These are phyloP conservation scores for Mycena vitilis DNA, from an alignment of 768 basidiomycete genomes.

Conservation along the genomic window DNA sequence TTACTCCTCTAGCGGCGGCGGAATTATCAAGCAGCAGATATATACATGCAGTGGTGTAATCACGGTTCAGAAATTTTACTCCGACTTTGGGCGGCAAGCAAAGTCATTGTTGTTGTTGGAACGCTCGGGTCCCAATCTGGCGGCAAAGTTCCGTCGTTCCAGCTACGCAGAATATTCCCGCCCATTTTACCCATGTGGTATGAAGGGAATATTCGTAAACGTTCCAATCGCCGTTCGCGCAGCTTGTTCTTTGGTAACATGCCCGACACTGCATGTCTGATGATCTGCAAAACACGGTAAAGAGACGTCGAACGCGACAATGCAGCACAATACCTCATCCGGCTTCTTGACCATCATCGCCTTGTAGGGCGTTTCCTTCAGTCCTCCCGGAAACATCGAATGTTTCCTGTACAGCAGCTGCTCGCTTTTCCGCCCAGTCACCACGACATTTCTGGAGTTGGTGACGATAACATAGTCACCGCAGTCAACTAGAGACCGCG, in stretches of 20 bases:
- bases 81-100: constrained; percentile 33
- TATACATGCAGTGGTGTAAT: neutral
- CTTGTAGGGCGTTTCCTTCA: constrained; percentile 90
- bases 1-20: too few relatives aligned
- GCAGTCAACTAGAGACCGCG: constrained; percentile 77
- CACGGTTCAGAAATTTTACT: neutral
- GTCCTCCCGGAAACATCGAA: constrained; percentile 91
- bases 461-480: constrained; percentile 99
- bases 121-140: constrained; percentile 56
- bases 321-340: constrained; percentile 78
- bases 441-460: constrained; percentile 83
- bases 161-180: constrained; percentile 82
- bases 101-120: constrained; percentile 53
- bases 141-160: constrained; percentile 83
- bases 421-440: constrained; percentile 90
- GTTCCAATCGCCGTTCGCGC: constrained; percentile 86
- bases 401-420: constrained; percentile 92
- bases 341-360: constrained; percentile 88
- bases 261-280: constrained; percentile 94
- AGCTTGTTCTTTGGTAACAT: constrained; percentile 99
- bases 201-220: constrained; percentile 89
- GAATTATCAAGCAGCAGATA: neutral
- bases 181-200: constrained; percentile 81
- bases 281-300: constrained; percentile 69
- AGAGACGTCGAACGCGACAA: constrained; percentile 9